Evolutionary conservation across 225 moss, liverwort and hornwort genomes (phyloP).

Genomic region (Bryum argenteum): DNA sequence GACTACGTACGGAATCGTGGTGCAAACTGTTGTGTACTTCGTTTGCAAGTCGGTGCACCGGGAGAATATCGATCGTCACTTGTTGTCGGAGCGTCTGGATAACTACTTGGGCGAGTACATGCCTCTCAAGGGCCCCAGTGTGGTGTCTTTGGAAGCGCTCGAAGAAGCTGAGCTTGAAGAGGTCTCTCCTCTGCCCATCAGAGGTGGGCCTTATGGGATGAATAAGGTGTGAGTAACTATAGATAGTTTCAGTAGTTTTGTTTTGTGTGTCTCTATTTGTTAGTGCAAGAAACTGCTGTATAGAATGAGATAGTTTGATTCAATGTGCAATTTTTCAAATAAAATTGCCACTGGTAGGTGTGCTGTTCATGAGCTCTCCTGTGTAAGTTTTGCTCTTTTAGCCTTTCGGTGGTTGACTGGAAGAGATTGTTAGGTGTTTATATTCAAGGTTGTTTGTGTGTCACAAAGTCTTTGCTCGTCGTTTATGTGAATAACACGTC

Average conservation of each 20-base stretch:
- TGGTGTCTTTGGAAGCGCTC: conserved; percentile 63
- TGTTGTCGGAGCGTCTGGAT: conserved; percentile 80
- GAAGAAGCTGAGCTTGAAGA: conserved; percentile 71
- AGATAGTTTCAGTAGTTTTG: neutral
- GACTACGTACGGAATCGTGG: conserved; percentile 69
- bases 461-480: no score
- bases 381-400: no score
- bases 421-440: no score
- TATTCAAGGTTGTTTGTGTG: no score
- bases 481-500: no score
- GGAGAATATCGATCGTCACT: conserved; percentile 84
- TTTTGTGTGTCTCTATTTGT: no score
- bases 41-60: conserved; percentile 87
- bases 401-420: no score
- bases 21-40: conserved; percentile 83
- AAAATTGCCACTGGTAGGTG: no score
- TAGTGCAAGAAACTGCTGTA: no score
- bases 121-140: conserved; percentile 75
- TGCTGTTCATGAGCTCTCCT: no score
- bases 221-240: conserved; percentile 1
- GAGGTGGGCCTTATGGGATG: neutral
- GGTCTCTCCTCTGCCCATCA: conserved; percentile 1
- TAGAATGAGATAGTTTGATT: no score
- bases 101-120: conserved; percentile 87
- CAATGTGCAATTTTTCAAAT: no score